phyloP scores from a whole-genome alignment of 2,329 filamentous ascomycete species.

The Coniosporium tulheliwenetii region DNA sequence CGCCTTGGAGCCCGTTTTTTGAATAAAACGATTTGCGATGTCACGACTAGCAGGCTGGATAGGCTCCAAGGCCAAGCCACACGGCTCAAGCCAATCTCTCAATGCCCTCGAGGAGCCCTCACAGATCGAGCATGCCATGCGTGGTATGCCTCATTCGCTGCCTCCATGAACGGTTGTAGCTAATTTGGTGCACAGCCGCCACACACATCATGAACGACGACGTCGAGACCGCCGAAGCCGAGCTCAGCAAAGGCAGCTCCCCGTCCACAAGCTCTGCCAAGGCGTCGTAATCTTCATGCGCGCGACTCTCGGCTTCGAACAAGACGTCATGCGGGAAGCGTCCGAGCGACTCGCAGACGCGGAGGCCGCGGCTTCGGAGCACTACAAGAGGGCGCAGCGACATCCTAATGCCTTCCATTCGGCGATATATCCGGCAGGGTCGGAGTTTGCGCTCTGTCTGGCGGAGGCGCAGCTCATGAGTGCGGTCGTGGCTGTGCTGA shows the following conservation, averaged over 20 bases:
- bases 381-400: constrained; percentile 60
- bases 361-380: constrained; percentile 60
- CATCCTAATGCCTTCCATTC: constrained; percentile 40
- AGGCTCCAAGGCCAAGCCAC: constrained; percentile 14
- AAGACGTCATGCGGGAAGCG: constrained; percentile 78
- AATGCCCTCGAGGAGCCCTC: constrained; percentile 42
- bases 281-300: constrained; percentile 73
- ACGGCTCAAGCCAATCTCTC: constrained; percentile 36
- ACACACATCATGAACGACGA: constrained; percentile 77
- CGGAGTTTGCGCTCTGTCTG: constrained; percentile 72
- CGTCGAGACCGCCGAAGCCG: constrained; percentile 65
- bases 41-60: constrained; percentile 23
- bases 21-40: constrained; percentile 8
- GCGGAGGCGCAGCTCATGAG: constrained; percentile 80
- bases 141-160: not conserved
- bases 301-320: constrained; percentile 80
- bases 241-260: constrained; percentile 58
- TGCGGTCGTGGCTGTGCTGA: constrained; percentile 75
- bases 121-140: constrained; percentile 44
- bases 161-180: not conserved
- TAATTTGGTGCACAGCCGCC: constrained; percentile 33
- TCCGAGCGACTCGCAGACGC: constrained; percentile 55
- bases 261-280: constrained; percentile 76
- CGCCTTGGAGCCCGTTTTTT: not conserved
- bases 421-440: constrained; percentile 63